Conservation (phyloP, 148 eudicot genomes). For the Pouteria glomerata region DNA sequence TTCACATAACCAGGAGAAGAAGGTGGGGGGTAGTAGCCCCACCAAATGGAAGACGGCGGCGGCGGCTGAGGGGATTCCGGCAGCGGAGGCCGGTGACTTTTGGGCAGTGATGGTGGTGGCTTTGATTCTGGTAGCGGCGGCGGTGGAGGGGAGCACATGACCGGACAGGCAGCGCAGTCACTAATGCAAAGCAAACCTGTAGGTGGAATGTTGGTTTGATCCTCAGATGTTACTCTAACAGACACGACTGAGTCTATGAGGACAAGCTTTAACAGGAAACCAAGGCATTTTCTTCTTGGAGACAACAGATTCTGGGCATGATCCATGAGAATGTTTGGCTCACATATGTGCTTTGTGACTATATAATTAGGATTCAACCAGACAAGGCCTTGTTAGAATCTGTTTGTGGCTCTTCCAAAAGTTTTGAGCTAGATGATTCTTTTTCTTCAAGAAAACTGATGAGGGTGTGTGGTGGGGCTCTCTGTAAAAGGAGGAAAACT, state of each 20-base stretch:
- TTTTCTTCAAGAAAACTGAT: background rate
- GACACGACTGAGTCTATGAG: background rate
- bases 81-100: constrained; percentile 6
- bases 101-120: constrained; percentile 12
- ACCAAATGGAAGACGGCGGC: constrained; percentile 15
- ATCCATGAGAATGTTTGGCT: background rate
- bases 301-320: background rate
- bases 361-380: background rate
- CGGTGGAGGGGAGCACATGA: constrained; percentile 73
- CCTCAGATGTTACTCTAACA: constrained; percentile 10
- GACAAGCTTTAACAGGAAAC: constrained; percentile 1
- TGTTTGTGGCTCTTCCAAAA: constrained; percentile 9
- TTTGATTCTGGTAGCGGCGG: constrained; percentile 20
- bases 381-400: background rate
- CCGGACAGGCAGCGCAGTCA: constrained; percentile 75
- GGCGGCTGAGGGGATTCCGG: constrained; percentile 9
- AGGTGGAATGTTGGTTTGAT: constrained; percentile 13
- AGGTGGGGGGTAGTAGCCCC: constrained; percentile 37
- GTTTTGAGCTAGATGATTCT: constrained; percentile 4
- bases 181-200: constrained; percentile 63
- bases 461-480: constrained; percentile 3
- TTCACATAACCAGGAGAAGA: constrained; percentile 29
- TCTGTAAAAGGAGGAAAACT: constrained; percentile 7
- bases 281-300: constrained; percentile 7
- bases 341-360: constrained; percentile 1